Conservation (phyloP, 2,329 filamentous ascomycete genomes). For the Pestalotiopsis sp. region DNA sequence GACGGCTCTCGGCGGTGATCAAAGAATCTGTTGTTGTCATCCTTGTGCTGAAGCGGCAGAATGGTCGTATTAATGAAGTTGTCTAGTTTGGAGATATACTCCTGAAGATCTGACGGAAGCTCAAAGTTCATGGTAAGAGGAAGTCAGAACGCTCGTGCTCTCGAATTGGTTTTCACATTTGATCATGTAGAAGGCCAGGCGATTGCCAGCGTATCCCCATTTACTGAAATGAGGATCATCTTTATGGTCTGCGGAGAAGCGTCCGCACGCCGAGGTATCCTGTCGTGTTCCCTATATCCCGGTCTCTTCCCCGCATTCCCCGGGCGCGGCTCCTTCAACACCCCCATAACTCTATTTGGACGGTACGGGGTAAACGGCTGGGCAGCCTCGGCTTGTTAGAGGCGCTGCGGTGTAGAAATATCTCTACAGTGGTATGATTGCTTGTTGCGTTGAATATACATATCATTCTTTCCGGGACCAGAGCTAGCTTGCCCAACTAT, state of each 20-base stretch:
- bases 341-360: slow-evolving; percentile 7
- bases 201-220: not conserved
- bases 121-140: slow-evolving; percentile 19
- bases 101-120: slow-evolving; percentile 18
- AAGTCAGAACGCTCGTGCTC: not conserved
- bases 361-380: not conserved
- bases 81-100: slow-evolving; percentile 47
- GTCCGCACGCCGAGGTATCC: slow-evolving; percentile 1
- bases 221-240: not conserved
- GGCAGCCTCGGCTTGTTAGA: slow-evolving; percentile 1
- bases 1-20: slow-evolving; percentile 64
- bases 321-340: not conserved
- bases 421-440: not conserved
- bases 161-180: not conserved
- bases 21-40: slow-evolving; percentile 67
- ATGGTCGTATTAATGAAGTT: slow-evolving; percentile 59
- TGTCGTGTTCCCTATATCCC: not conserved
- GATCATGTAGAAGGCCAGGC: not conserved
- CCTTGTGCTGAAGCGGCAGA: slow-evolving; percentile 51
- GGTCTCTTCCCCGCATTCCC: slow-evolving; percentile 4
- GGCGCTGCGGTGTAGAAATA: not conserved
- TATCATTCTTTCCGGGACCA: not conserved
- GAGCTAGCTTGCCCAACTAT: not conserved
- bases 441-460: not conserved
- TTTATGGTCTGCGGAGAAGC: slow-evolving; percentile 3